These are phyloP conservation scores for Chloris gayana DNA, from an alignment of 176 grass and related monocot species.

Conservation along the genomic window DNA sequence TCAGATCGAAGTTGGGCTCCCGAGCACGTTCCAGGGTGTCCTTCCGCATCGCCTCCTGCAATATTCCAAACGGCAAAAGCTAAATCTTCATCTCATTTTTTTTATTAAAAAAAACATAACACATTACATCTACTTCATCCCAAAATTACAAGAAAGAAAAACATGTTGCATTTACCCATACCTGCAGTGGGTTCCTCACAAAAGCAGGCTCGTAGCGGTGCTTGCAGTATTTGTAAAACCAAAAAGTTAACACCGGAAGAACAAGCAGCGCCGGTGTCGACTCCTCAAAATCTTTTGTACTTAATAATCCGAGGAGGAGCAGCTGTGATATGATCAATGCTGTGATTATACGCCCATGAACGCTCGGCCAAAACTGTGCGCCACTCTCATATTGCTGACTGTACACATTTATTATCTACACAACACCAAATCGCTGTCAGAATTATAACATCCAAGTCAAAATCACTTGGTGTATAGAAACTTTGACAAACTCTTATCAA, in stretches of 20 bases:
- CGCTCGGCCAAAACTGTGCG: conserved; percentile 90
- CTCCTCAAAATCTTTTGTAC: conserved; percentile 59
- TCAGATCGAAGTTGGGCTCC: conserved; percentile 89
- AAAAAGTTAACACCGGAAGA: conserved; percentile 82
- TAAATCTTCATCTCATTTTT: no score
- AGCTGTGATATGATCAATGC: conserved; percentile 84
- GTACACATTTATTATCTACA: conserved; percentile 97
- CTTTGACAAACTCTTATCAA: not conserved
- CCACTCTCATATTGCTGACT: conserved; percentile 88
- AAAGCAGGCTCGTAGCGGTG: conserved; percentile 81
- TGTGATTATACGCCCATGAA: conserved; percentile 71
- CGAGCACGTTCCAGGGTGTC: conserved; percentile 84
- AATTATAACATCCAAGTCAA: not conserved
- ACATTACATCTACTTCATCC: no score
- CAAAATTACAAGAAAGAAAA: no score
- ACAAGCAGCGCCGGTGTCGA: conserved; percentile 69
- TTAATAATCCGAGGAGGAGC: conserved; percentile 80
- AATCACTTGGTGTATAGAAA: not conserved
- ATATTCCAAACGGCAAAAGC: no score
- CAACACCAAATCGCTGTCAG: not conserved
- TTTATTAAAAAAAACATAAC: no score
- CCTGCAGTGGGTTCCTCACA: conserved; percentile 82
- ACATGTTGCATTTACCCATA: not conserved
- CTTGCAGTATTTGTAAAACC: conserved; percentile 86
- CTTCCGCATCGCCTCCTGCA: conserved; percentile 96